These are phyloP conservation scores for Phalaenopsis equestris DNA, from an alignment of 106 monocot genomes.

Conservation along the genomic window DNA sequence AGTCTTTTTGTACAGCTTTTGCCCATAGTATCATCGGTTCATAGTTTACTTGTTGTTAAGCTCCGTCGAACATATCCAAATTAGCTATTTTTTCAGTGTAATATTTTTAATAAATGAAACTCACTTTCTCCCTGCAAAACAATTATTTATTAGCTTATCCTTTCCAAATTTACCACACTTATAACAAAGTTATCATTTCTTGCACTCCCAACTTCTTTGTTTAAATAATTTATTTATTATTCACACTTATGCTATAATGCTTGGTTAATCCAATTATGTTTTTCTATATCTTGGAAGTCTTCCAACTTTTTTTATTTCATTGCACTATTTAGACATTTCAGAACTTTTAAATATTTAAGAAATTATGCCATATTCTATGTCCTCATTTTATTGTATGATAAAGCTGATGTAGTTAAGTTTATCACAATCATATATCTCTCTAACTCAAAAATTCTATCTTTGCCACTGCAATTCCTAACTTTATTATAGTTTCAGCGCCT, in stretches of 20 bases:
- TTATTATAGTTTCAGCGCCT: background rate
- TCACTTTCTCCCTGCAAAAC: background rate
- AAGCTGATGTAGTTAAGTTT: background rate
- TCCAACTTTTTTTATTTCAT: background rate
- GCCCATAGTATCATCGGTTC: background rate
- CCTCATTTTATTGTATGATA: background rate
- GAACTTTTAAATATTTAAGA: background rate
- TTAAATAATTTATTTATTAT: too few relatives aligned
- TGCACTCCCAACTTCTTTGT: too few relatives aligned
- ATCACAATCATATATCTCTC: background rate
- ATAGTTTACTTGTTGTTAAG: background rate
- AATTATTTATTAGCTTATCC: background rate
- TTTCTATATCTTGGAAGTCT: background rate
- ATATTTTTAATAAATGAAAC: background rate
- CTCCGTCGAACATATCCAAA: background rate
- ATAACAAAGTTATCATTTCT: background rate
- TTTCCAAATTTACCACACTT: background rate
- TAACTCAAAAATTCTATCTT: background rate
- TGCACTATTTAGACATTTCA: background rate
- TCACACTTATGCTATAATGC: too few relatives aligned
- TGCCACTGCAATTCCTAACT: background rate
- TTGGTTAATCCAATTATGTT: too few relatives aligned
- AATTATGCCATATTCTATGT: background rate
- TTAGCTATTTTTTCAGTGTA: background rate
- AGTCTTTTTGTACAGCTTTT: background rate